A percentile compares a stretch with the other conserved stretches of the same genome.
These are phyloP conservation scores for Nosema muscidifuracis DNA, from an alignment of 371 early-diverging fungal genomes.

Conservation along the genomic window DNA sequence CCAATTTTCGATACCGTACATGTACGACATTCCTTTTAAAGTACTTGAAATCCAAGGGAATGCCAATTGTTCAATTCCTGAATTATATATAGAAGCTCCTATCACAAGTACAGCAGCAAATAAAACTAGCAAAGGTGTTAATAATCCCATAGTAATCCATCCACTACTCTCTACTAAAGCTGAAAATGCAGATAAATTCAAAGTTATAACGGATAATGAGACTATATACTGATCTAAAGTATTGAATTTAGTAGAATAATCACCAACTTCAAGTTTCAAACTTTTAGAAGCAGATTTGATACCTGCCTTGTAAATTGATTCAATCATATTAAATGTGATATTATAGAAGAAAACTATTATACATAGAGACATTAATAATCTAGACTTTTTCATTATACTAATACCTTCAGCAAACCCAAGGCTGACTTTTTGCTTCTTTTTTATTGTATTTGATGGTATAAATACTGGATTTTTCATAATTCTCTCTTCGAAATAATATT, in stretches of 20 bases:
- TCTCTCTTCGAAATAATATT: constrained; percentile 49
- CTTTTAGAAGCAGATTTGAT: constrained; percentile 41
- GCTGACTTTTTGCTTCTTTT: constrained; percentile 48
- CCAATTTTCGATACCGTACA: constrained; percentile 35
- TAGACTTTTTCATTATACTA: constrained; percentile 53
- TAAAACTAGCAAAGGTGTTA: constrained; percentile 54
- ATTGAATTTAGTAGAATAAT: constrained; percentile 44
- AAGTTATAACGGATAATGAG: constrained; percentile 48
- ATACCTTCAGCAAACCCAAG: constrained; percentile 57
- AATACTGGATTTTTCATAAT: constrained; percentile 51
- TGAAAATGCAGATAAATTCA: constrained; percentile 59
- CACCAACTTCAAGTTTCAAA: constrained; percentile 30
- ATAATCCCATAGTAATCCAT: constrained; percentile 54
- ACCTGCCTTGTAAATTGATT: constrained; percentile 55
- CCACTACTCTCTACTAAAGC: constrained; percentile 55
- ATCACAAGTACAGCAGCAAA: constrained; percentile 25
- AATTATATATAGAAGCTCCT: constrained; percentile 50
- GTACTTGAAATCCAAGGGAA: constrained; percentile 31
- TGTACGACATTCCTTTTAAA: constrained; percentile 3
- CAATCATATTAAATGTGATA: constrained; percentile 58
- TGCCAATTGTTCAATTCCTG: constrained; percentile 19
- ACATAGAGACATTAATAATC: constrained; percentile 58
- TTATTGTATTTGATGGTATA: constrained; percentile 19
- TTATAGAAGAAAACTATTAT: constrained; percentile 60
- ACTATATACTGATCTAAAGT: constrained; percentile 54